These are phyloP conservation scores for Trametes pubescens DNA, from an alignment of 1,284 basidiomycete genomes.

Conservation along the genomic window DNA sequence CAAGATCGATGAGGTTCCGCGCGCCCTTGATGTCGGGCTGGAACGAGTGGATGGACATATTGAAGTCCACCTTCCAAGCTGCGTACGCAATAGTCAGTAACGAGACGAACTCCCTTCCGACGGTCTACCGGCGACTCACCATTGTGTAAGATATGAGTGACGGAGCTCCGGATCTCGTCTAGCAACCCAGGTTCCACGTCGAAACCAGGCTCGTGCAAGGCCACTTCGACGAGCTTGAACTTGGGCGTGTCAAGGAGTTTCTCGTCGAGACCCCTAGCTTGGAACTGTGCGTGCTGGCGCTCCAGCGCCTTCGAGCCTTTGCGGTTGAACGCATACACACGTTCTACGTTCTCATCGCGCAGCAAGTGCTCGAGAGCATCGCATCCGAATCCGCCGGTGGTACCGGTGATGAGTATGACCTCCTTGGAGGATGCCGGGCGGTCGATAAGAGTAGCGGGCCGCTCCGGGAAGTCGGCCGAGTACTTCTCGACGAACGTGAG, in stretches of 20 bases:
- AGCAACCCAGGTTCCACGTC: constrained; percentile 40
- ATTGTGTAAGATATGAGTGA: constrained; percentile 43
- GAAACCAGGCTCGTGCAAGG: constrained; percentile 39
- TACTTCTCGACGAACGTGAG: constrained; percentile 30
- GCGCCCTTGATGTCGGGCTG: constrained; percentile 33
- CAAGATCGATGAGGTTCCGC: constrained; percentile 37
- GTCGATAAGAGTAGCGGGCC: constrained; percentile 20
- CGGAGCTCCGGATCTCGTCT: constrained; percentile 36
- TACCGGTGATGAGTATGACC: constrained; percentile 40
- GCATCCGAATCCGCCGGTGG: constrained; percentile 39
- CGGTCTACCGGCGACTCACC: constrained; percentile 31
- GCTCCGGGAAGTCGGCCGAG: constrained; percentile 24
- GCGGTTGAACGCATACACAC: constrained; percentile 40
- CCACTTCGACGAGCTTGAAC: constrained; percentile 46
- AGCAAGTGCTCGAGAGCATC: constrained; percentile 37
- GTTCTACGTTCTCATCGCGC: constrained; percentile 26
- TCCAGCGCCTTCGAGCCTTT: constrained; percentile 25
- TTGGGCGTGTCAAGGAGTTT: constrained; percentile 40
- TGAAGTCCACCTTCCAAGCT: constrained; percentile 52
- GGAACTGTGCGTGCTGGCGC: constrained; percentile 45
- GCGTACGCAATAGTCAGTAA: not conserved
- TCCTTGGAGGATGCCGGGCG: constrained; percentile 21
- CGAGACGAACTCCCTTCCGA: too few species aligned
- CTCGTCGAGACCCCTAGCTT: constrained; percentile 41
- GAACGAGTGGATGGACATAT: constrained; percentile 38